These are phyloP conservation scores for Canna indica DNA, from an alignment of 176 grass and related monocot genomes.

Conservation along the genomic window DNA sequence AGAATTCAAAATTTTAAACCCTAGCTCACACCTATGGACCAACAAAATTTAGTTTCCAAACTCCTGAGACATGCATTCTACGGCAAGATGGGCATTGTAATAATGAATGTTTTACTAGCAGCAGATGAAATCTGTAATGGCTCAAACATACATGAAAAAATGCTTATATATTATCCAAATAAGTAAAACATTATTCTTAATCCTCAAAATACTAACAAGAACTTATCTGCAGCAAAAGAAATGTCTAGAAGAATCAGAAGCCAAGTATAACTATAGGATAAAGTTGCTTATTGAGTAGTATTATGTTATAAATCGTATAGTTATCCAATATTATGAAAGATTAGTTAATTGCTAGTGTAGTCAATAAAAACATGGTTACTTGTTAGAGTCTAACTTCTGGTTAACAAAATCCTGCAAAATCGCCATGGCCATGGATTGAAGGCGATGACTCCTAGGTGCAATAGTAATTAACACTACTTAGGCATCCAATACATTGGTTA, in stretches of 20 bases:
- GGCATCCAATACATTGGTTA: too few species aligned
- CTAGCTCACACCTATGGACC: too few species aligned
- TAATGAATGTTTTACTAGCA: too few species aligned
- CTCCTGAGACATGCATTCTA: too few species aligned
- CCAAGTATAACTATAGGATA: not conserved
- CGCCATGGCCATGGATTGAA: not conserved
- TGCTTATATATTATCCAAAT: too few species aligned
- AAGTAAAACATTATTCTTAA: too few species aligned
- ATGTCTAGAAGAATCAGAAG: not conserved
- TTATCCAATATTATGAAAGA: not conserved
- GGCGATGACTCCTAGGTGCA: not conserved
- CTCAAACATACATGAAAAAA: too few species aligned
- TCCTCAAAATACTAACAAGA: not conserved
- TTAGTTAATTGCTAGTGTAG: not conserved
- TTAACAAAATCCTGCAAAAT: not conserved
- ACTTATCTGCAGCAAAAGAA: not conserved
- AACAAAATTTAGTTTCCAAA: too few species aligned
- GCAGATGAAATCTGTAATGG: too few species aligned
- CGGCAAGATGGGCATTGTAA: too few species aligned
- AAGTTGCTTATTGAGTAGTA: not conserved
- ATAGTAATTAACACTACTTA: too few species aligned
- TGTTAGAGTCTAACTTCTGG: not conserved
- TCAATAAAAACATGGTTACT: not conserved
- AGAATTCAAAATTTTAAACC: too few species aligned
- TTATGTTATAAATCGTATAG: not conserved